Evolutionary conservation across 192 early-diverging fungal genomes (phyloP).

Genomic region (Entomortierella lignicola): DNA sequence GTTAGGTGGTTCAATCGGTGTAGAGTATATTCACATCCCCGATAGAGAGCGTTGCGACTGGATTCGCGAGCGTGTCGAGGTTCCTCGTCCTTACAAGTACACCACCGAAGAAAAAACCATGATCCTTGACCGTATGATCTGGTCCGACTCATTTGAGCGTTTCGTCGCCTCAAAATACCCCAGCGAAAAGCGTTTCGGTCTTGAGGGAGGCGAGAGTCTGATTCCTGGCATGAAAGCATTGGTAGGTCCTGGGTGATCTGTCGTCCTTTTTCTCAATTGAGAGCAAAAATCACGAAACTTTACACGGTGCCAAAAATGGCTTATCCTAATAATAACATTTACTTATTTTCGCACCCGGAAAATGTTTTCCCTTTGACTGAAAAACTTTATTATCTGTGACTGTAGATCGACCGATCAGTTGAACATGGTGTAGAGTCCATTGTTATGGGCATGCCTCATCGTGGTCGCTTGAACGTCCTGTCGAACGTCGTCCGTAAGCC

Average conservation of each 20-base stretch:
- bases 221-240: slow-evolving; percentile 99
- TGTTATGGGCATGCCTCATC: slow-evolving; percentile 99
- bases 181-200: slow-evolving; percentile 96
- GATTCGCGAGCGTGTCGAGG: slow-evolving; percentile 93
- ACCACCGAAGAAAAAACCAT: slow-evolving; percentile 88
- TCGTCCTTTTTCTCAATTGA: too few relatives aligned
- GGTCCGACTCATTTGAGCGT: slow-evolving; percentile 96
- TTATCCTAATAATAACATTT: too few relatives aligned
- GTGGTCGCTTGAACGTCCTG: slow-evolving; percentile 97
- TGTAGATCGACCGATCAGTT: slow-evolving; percentile 92
- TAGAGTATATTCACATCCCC: slow-evolving; percentile 99
- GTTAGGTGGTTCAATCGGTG: slow-evolving; percentile 87
- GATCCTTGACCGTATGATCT: slow-evolving; percentile 96
- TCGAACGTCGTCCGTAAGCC: slow-evolving; percentile 99
- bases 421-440: slow-evolving; percentile 96
- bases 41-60: slow-evolving; percentile 97
- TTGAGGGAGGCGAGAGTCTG: slow-evolving; percentile 97
- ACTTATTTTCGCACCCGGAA: neutral
- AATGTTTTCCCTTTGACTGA: neutral
- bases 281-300: neutral
- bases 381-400: neutral
- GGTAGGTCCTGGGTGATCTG: too few relatives aligned
- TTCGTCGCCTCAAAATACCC: slow-evolving; percentile 98
- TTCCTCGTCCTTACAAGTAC: slow-evolving; percentile 90
- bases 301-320: neutral